Percentiles rank a stretch among this genome's conserved stretches.
These are phyloP conservation scores for Termitomyces sp. DNA, from an alignment of 768 basidiomycete species.

Conservation along the genomic window DNA sequence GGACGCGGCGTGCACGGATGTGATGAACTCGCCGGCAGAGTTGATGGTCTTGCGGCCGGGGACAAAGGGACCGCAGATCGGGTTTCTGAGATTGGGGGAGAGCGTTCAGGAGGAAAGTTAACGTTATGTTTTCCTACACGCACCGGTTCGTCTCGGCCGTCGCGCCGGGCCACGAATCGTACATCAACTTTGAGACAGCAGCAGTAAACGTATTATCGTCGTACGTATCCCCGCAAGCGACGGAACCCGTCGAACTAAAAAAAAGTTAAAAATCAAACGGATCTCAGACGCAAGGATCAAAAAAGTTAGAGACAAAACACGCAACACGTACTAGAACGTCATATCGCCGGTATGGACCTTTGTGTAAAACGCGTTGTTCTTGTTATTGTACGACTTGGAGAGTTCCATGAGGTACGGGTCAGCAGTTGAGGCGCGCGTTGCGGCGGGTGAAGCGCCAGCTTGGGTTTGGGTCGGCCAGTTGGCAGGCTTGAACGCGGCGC, in stretches of 20 bases:
- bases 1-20: conserved; percentile 13
- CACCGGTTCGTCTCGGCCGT: conserved; percentile 21
- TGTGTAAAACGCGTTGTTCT: conserved; percentile 17
- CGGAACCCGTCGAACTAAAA: conserved; percentile 22
- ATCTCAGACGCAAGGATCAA: not conserved
- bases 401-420: conserved; percentile 23
- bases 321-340: conserved; percentile 24
- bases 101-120: not conserved
- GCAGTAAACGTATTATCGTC: conserved; percentile 24
- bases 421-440: conserved; percentile 16
- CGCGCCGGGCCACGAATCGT: conserved; percentile 21
- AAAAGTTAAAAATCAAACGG: not conserved
- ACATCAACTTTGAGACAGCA: conserved; percentile 22
- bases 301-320: no score
- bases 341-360: conserved; percentile 19
- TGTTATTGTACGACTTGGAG: conserved; percentile 22
- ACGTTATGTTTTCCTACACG: no score
- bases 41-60: conserved; percentile 18
- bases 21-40: conserved; percentile 15
- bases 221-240: conserved; percentile 25
- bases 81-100: conserved; percentile 14
- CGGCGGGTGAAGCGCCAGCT: conserved; percentile 15
- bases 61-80: conserved; percentile 25
- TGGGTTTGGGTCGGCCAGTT: conserved; percentile 23
- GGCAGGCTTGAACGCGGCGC: conserved; percentile 15